These are phyloP conservation scores for Geranium rotundifolium DNA, from an alignment of 345 rosid genomes.

Conservation along the genomic window DNA sequence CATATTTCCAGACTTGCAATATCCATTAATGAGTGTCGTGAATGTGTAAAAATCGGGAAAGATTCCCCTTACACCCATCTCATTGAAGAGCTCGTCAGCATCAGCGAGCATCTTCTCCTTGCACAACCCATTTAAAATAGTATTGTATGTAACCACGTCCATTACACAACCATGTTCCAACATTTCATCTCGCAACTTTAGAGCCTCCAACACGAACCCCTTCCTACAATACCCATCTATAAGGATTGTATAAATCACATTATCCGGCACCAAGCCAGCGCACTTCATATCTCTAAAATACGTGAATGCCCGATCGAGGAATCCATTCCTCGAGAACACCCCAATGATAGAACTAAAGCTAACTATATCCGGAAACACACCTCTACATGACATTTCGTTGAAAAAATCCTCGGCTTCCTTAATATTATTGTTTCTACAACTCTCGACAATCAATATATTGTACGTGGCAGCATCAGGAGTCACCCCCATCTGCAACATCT, in stretches of 20 bases:
- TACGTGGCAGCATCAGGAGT: slow-evolving; percentile 56
- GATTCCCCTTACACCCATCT: slow-evolving; percentile 52
- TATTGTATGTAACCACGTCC: slow-evolving; percentile 70
- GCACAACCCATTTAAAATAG: slow-evolving; percentile 67
- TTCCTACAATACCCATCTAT: slow-evolving; percentile 62
- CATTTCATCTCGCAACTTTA: slow-evolving; percentile 62
- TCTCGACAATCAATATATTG: slow-evolving; percentile 55
- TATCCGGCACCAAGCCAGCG: slow-evolving; percentile 51
- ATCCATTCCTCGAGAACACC: slow-evolving; percentile 18
- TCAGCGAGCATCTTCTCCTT: slow-evolving; percentile 51
- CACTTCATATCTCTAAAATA: slow-evolving; percentile 43
- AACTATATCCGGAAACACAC: slow-evolving; percentile 54
- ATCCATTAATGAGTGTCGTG: slow-evolving; percentile 64
- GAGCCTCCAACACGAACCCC: slow-evolving; percentile 44
- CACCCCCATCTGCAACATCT: slow-evolving; percentile 47
- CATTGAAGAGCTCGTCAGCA: slow-evolving; percentile 51
- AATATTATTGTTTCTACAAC: slow-evolving; percentile 44
- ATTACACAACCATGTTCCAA: slow-evolving; percentile 48
- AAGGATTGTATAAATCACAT: slow-evolving; percentile 60
- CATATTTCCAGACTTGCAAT: slow-evolving; percentile 71
- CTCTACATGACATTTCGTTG: slow-evolving; percentile 32
- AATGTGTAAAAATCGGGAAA: slow-evolving; percentile 64
- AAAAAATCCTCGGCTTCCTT: slow-evolving; percentile 44
- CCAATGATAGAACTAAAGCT: slow-evolving; percentile 42
- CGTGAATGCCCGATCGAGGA: slow-evolving; percentile 29